Conservation (phyloP, 2,329 filamentous ascomycete genomes). For the Hymenoscyphus salicellus region DNA sequence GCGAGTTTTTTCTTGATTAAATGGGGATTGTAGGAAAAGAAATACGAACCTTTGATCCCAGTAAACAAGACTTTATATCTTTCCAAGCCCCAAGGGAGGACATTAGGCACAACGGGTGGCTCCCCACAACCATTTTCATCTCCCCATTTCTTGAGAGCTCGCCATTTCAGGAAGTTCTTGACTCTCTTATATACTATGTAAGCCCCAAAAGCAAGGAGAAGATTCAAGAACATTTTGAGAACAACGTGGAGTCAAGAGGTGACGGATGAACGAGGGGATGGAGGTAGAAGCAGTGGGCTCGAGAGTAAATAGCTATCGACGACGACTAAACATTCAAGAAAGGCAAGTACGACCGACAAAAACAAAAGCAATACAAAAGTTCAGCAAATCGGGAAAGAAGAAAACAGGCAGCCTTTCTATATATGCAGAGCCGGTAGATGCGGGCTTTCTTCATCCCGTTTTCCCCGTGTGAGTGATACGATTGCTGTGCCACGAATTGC, state of each 20-base stretch:
- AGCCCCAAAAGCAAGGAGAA: background rate
- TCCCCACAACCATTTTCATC: conserved; percentile 24
- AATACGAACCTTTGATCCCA: conserved; percentile 19
- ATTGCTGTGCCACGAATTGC: background rate
- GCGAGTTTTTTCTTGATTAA: background rate
- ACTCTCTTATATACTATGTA: conserved; percentile 16
- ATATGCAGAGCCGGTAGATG: background rate
- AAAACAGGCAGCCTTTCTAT: background rate
- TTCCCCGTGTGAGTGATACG: background rate
- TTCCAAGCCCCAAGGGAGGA: conserved; percentile 22
- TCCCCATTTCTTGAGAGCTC: conserved; percentile 23
- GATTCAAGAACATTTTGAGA: background rate
- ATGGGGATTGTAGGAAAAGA: background rate
- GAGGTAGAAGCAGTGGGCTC: too few relatives aligned
- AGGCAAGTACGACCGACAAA: background rate
- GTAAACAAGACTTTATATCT: conserved; percentile 17
- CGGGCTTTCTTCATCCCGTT: background rate
- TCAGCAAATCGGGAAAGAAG: background rate
- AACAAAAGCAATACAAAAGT: background rate
- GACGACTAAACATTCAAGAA: background rate
- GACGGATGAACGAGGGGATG: too few relatives aligned
- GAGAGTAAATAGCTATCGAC: too few relatives aligned
- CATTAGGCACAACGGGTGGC: conserved; percentile 16
- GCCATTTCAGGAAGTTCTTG: conserved; percentile 20
- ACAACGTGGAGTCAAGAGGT: background rate